Evolutionary conservation across 352 stramenopile species (phyloP).

Genomic region (Pythium brassicae): DNA sequence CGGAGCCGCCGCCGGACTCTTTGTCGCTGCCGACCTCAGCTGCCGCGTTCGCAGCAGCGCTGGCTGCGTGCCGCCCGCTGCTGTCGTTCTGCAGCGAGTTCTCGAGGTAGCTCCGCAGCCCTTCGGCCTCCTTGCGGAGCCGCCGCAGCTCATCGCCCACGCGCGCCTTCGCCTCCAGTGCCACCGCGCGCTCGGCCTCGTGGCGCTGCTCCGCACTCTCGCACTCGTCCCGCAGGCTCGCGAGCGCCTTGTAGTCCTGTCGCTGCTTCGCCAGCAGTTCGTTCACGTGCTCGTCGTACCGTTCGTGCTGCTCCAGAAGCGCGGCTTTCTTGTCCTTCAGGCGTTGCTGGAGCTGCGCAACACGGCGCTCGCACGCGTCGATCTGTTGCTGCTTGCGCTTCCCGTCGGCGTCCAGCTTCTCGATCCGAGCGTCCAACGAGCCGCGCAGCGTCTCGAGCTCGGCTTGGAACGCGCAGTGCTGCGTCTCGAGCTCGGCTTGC

Average conservation of each 20-base stretch:
- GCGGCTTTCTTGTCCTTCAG: conserved; percentile 42
- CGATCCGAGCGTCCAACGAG: conserved; percentile 19
- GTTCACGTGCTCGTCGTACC: conserved; percentile 24
- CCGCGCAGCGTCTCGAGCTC: too few relatives aligned
- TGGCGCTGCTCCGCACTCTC: conserved; percentile 25
- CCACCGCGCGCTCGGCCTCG: conserved; percentile 12
- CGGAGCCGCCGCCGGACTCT: neutral
- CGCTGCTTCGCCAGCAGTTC: conserved; percentile 31
- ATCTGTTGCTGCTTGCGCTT: conserved; percentile 29
- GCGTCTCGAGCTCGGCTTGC: conserved; percentile 12
- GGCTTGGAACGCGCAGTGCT: conserved; percentile 16
- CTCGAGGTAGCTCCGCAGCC: conserved; percentile 44
- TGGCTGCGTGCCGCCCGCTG: neutral
- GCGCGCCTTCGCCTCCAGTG: conserved; percentile 20
- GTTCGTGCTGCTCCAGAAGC: conserved; percentile 37
- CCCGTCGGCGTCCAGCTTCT: conserved; percentile 25
- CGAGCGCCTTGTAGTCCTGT: conserved; percentile 33
- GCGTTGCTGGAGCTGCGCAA: conserved; percentile 31
- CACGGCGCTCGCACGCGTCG: conserved; percentile 28
- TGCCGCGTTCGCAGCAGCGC: neutral
- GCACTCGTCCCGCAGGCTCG: conserved; percentile 29
- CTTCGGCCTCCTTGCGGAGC: conserved; percentile 38
- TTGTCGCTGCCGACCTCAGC: neutral
- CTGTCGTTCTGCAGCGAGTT: conserved; percentile 15
- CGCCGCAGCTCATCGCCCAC: conserved; percentile 23